Base-by-base conservation (phyloP, 2,329 filamentous ascomycete genomes). In the Drechslerella coelobrocha region DNA sequence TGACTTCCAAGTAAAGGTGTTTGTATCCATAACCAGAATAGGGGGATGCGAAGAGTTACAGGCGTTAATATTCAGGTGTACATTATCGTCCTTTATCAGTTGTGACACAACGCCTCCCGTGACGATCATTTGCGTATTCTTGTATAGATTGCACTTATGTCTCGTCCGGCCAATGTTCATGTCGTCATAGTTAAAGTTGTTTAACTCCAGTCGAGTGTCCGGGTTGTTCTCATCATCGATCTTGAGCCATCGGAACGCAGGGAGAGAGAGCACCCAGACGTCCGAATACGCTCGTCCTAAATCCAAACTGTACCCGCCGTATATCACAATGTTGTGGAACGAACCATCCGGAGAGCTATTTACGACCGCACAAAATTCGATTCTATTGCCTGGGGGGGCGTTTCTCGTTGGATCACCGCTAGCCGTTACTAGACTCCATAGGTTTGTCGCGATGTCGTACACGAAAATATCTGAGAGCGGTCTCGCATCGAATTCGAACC, bases 291-390 rank as follows among this genome's bases (percentile, higher is more conserved):
- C 29, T 2, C 10, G 7, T 21, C 27, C 26, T 3, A 1, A 5
- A 1, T 37, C 23, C 10, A 41, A 21, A 34, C 37, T 43, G 34
- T 27, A 50, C 14, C 72, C 72, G 12, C 72, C 72, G 21, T 68
- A 73, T 14, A 73, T 19, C 7, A 66, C 65, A 17, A 73, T 73
- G 17, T 61, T 72, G 31, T 73, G 68, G 27, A 60, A 63, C 17
- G 52, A 55, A 2, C 54, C 39, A 41, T 73, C 72, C 5, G 39
- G 27, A 2, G 68, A 24, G 7, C 57, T 68, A n/a, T 59, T 65
- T 1, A 45, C 52, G n/a, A 72, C 68, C 2, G 45, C 21, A 19
- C 72, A 73, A 37, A 68, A 62, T 19, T 61, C 54, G 2, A 24
- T n/a, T n/a, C n/a, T 26, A 8, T 68, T 56, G 27, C 29, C 21